phyloP scores from a whole-genome alignment of 306 rosid species.

The Vigna hirtella region DNA sequence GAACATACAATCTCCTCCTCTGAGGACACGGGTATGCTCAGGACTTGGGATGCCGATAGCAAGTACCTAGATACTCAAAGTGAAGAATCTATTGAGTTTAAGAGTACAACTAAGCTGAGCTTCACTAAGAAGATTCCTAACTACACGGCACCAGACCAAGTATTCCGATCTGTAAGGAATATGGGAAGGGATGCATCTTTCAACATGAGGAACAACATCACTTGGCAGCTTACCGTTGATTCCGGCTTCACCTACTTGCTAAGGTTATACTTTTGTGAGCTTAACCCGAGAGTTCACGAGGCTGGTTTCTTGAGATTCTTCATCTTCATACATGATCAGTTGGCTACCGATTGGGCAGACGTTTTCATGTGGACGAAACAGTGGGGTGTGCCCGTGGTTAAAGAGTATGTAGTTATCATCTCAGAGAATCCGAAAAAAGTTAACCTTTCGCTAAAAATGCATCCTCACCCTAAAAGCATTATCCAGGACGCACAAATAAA shows the following conservation, averaged over 20 bases:
- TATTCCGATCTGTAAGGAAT: not conserved
- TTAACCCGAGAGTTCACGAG: not conserved
- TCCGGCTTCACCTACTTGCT: not conserved
- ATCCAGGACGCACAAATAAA: not conserved
- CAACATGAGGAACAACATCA: not conserved
- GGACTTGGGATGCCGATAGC: not conserved
- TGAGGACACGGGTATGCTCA: not conserved
- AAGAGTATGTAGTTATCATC: not conserved
- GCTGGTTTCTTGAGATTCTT: not conserved
- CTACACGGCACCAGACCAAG: not conserved
- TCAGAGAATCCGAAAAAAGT: not conserved
- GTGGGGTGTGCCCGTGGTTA: not conserved
- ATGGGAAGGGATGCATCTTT: not conserved
- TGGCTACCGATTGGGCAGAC: not conserved
- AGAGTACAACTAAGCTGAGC: accelerated
- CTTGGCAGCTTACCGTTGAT: not conserved
- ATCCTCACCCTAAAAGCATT: not conserved
- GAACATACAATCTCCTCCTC: not conserved
- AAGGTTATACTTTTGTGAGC: slow-evolving; percentile 8
- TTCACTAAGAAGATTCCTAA: not conserved
- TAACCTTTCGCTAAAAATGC: not conserved
- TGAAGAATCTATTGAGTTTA: not conserved
- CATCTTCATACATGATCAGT: not conserved
- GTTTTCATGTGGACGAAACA: not conserved
- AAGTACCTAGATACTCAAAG: not conserved